Percentiles rank a stretch among this genome's conserved stretches.
Conservation (phyloP, 2,329 filamentous ascomycete species). For the Arachnopeziza araneosa region DNA sequence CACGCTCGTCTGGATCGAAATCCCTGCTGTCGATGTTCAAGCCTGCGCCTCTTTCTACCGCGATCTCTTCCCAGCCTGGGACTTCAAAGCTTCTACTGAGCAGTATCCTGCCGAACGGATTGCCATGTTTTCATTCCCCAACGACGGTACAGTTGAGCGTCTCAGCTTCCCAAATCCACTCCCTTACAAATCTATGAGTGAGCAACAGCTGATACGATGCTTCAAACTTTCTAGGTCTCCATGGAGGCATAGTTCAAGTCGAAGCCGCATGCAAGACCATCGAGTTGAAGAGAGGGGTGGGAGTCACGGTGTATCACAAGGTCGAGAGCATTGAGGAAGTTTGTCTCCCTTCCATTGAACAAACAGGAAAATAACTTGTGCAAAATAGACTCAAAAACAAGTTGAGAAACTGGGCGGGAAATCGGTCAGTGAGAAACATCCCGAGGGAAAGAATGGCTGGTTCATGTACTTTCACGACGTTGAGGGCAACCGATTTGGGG, state of each 20-base stretch:
- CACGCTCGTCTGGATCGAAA: constrained; percentile 12
- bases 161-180: neutral
- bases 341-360: neutral
- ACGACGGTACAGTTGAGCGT: neutral
- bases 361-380: too few relatives aligned
- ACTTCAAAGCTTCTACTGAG: constrained; percentile 7
- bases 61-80: constrained; percentile 12
- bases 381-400: constrained; percentile 1
- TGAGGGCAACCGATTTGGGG: constrained; percentile 12
- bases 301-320: neutral
- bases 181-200: neutral
- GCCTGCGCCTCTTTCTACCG: constrained; percentile 7
- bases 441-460: constrained; percentile 9
- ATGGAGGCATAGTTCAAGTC: neutral
- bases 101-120: constrained; percentile 8
- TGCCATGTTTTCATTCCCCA: neutral
- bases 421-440: constrained; percentile 6
- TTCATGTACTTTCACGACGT: constrained; percentile 13
- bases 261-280: neutral
- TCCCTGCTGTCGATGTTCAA: constrained; percentile 11
- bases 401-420: constrained; percentile 11
- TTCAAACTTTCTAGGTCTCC: neutral
- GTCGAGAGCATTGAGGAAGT: neutral
- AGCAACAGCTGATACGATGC: neutral
- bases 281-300: neutral